Base-by-base conservation (phyloP, 2,329 filamentous ascomycete genomes). In the Intubia oerlemansii region DNA sequence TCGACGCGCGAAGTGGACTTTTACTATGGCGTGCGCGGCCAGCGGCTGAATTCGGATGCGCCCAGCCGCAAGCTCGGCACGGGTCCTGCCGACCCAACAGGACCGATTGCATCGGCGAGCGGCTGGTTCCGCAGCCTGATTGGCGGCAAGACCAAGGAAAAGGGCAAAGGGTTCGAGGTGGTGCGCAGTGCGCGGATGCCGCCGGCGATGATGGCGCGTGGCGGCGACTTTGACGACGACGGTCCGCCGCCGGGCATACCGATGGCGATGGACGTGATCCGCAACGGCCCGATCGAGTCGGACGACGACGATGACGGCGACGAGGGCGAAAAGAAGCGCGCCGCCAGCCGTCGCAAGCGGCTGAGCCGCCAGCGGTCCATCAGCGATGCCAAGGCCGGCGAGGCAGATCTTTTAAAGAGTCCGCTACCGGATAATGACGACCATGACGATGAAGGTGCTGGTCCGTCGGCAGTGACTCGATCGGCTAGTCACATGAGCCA, bases 111-210 rank as follows among this genome's bases (percentile, higher is more conserved):
- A 2, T 85, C 79, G 7, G 85, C 88, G 0, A 76, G 78, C 0
- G 80, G 81, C 5, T 98, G 85, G 82, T 68, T 95, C 48, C 74
- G 79, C 40, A 66, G 62, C 29, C 45, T 92, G 5, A 66, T 92
- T 33, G 73, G 72, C 10, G 77, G 75, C 11, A 91, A 90, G 52
- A 81, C 72, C 6, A 93, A 92, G 45, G 85, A 93, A 39, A 91
- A 90, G 50, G 74, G 75, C 38, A 95, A 95, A 50, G 88, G 88
- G 0, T 98, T 98, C 40, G 88, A 95, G 47, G 88, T 98, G 5
- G 85, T 98, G 11, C 61, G 88, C 42, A 93, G 84, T 45, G 68
- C 81, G 7, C 67, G 84, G 31, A 82, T 88, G 56, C 82, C 82
- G 3, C 74, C 77, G 6, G 71, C 73, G 33, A 76, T 81, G 57